Evolutionary conservation across 2,329 filamentous ascomycete genomes (phyloP), one percentile per base, ranked within the genome.

Genomic region (Cladosporium sp.): DNA sequence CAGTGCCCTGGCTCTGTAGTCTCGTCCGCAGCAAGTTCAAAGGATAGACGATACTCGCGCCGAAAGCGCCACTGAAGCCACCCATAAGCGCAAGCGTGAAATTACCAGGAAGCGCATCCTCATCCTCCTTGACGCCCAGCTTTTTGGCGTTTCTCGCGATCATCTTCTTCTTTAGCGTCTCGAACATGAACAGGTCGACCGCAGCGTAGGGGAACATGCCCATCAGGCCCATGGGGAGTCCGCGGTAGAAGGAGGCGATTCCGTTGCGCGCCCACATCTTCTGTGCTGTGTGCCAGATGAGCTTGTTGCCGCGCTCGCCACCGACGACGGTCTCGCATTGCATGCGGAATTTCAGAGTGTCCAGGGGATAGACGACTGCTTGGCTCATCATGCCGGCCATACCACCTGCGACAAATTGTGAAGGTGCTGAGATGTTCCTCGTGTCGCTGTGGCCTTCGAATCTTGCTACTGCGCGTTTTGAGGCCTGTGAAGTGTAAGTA

Each of bases 151-250:
- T 91, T 69, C 89, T 89, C 4, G 80, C 80, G 36, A 90, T 86
- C 69, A 96, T 88, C 8, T 84, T 84, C 57, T 86, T 87, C 79
- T 99, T 99, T 67, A 97, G 85, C 67, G 95, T 88, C 79, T 99
- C 95, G 74, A 98, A 99, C 0, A 92, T 97, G 69, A 92, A 92
- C 74, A 99, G 89, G 76, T 99, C 95, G 75, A 99, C 96, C 58
- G 95, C 95, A 49, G 93, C 94, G 77, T 98, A 99, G 0, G 95
- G 95, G 73, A 99, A 99, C 88, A 98, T 97, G 76, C 95, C 95
- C 59, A 97, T 81, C 4, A 99, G 84, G 18, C 95, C 95, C 86
- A 98, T 95, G 0, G 93, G 93, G 36, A 99, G 85, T 48, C 95
- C 95, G 63, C 94, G 92, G 78, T 98, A 99, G 68, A 93, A 94